These are phyloP conservation scores for Dendrocalamus latiflorus DNA, from an alignment of 202 grass and related monocot genomes.

Conservation along the genomic window DNA sequence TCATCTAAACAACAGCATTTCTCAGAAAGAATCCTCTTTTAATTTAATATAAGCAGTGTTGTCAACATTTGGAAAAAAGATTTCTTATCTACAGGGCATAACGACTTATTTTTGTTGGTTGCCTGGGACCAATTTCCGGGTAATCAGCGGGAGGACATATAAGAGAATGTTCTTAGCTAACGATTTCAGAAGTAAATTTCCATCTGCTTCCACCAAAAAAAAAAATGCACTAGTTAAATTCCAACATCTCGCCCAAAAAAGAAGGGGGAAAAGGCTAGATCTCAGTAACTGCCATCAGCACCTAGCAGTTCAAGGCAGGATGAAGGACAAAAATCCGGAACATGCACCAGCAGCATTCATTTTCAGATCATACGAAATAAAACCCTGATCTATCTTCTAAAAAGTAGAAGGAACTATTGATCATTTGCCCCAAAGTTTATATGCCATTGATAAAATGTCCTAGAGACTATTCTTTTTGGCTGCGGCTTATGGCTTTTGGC, in stretches of 20 bases:
- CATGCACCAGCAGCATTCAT: neutral
- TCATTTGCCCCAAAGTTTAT: too few species aligned
- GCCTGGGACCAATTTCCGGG: neutral
- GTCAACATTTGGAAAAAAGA: neutral
- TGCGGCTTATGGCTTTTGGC: too few species aligned
- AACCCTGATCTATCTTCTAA: neutral
- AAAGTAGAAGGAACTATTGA: too few species aligned
- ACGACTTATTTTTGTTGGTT: constrained; percentile 22
- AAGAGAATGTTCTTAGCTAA: neutral
- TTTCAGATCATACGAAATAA: neutral
- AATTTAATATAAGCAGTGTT: neutral
- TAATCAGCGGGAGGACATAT: neutral
- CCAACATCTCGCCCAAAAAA: constrained; percentile 10
- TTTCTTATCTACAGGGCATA: constrained; percentile 11
- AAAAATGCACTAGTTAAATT: neutral
- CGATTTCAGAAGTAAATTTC: constrained; percentile 8
- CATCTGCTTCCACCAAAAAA: neutral
- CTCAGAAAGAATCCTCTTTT: neutral
- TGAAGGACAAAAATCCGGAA: neutral
- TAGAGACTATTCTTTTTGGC: too few species aligned
- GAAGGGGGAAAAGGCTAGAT: neutral
- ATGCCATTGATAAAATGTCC: too few species aligned
- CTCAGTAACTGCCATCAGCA: neutral
- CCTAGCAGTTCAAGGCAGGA: constrained; percentile 23
- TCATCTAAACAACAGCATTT: constrained; percentile 19